Conservation (phyloP, 441 rosid genomes). For the Pelargonium fulgidum region DNA sequence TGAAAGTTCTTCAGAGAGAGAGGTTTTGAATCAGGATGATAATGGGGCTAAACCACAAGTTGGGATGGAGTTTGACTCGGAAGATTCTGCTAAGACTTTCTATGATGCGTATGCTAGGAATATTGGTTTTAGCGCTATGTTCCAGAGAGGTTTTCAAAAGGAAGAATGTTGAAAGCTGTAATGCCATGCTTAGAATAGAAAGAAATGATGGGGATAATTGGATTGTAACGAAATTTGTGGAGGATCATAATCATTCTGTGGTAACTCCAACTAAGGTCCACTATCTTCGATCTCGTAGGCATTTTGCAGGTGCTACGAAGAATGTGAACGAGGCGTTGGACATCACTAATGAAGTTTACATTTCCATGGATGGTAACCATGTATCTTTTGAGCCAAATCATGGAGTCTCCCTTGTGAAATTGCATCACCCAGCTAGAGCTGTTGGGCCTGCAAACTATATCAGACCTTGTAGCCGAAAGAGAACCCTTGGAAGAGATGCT, state of each 20-base stretch:
- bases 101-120: conserved; percentile 49
- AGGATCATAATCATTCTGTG: conserved; percentile 61
- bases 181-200: conserved; percentile 55
- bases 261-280: conserved; percentile 39
- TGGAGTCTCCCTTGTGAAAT: conserved; percentile 24
- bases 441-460: conserved; percentile 26
- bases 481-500: conserved; percentile 52
- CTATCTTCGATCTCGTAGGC: conserved; percentile 48
- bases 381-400: conserved; percentile 30
- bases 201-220: conserved; percentile 41
- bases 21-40: conserved; percentile 24
- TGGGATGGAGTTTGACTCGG: conserved; percentile 60
- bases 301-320: conserved; percentile 46
- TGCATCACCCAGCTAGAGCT: conserved; percentile 31
- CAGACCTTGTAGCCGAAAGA: conserved; percentile 35
- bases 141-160: conserved; percentile 46
- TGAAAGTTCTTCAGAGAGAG: conserved; percentile 26
- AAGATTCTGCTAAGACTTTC: conserved; percentile 45
- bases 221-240: conserved; percentile 47
- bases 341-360: conserved; percentile 30
- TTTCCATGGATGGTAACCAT: conserved; percentile 36
- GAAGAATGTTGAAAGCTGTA: conserved; percentile 51
- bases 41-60: conserved; percentile 32
- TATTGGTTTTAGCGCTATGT: conserved; percentile 43
- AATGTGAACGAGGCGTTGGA: conserved; percentile 32